Conservation (phyloP, 2,329 filamentous ascomycete genomes). For the Ophiostoma ulmi region DNA sequence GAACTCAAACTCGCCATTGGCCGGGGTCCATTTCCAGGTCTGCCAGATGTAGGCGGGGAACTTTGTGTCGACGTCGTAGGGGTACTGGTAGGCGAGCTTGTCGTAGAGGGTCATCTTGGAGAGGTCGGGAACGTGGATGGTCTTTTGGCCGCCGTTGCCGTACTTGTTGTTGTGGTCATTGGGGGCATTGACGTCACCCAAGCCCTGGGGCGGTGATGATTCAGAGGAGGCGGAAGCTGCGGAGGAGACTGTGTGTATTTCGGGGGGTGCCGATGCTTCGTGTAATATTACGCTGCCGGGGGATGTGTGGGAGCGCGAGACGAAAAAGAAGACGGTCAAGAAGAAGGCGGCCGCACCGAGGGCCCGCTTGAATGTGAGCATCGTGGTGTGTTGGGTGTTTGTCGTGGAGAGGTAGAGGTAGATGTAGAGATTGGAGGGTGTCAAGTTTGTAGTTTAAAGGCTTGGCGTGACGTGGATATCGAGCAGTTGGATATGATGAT, state of each 20-base stretch:
- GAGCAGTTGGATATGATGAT: not conserved
- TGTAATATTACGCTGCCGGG: slow-evolving; percentile 22
- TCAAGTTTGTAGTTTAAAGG: not conserved
- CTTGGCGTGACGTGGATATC: not conserved
- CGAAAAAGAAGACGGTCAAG: slow-evolving; percentile 63
- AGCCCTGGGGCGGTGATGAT: slow-evolving; percentile 20
- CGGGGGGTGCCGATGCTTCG: slow-evolving; percentile 27
- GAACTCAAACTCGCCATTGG: slow-evolving; percentile 71
- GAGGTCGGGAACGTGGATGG: slow-evolving; percentile 61
- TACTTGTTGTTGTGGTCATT: slow-evolving; percentile 27
- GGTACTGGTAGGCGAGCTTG: slow-evolving; percentile 89
- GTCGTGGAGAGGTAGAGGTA: not conserved
- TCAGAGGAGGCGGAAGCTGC: not conserved
- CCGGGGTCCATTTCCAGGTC: slow-evolving; percentile 88
- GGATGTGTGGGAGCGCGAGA: slow-evolving; percentile 55
- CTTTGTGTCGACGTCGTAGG: slow-evolving; percentile 80
- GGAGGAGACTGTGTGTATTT: slow-evolving; percentile 29
- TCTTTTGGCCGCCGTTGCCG: slow-evolving; percentile 45
- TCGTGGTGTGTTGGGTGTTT: slow-evolving; percentile 37
- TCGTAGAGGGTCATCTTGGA: slow-evolving; percentile 65
- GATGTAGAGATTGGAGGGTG: not conserved
- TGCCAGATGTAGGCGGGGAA: slow-evolving; percentile 99
- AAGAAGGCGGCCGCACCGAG: slow-evolving; percentile 65
- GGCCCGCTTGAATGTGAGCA: slow-evolving; percentile 76
- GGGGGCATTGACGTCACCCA: slow-evolving; percentile 19